phyloP scores from a whole-genome alignment of 78 protist species.

The Chrysochromulina tobinii region DNA sequence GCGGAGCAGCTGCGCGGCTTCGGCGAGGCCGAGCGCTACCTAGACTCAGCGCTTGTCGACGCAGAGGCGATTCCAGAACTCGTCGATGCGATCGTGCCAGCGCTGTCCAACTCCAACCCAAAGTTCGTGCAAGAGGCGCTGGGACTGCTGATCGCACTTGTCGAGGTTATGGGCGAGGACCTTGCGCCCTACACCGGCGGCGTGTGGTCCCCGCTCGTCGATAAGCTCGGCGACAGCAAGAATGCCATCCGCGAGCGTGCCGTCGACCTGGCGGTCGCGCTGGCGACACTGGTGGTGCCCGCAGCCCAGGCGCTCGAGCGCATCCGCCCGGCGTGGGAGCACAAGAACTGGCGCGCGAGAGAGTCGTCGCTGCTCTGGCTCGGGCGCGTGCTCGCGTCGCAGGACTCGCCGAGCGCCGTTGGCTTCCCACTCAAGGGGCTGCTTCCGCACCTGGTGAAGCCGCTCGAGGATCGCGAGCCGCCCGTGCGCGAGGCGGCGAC shows the following conservation, averaged over 20 bases:
- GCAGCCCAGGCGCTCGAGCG: background rate
- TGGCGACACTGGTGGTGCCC: background rate
- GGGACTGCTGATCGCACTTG: background rate
- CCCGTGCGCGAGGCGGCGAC: constrained; percentile 2
- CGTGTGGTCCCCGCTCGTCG: background rate
- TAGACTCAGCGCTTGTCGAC: no score
- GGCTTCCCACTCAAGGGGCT: background rate
- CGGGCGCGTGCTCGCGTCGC: background rate
- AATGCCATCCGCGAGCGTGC: background rate
- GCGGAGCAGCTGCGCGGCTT: no score
- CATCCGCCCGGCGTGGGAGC: background rate
- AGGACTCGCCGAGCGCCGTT: background rate
- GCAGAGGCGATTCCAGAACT: background rate
- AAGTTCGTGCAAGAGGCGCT: background rate
- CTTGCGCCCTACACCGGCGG: background rate
- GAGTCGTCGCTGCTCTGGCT: background rate
- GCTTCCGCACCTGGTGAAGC: background rate
- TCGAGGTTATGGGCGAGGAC: background rate
- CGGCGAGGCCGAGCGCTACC: no score
- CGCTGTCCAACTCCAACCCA: background rate
- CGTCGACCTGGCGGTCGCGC: background rate
- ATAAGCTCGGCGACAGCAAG: background rate
- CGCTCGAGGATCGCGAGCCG: background rate
- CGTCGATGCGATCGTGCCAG: background rate
- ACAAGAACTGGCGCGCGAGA: background rate